Evolutionary conservation across 768 basidiomycete genomes (phyloP).

Genomic region (Wakefieldia striispora): DNA sequence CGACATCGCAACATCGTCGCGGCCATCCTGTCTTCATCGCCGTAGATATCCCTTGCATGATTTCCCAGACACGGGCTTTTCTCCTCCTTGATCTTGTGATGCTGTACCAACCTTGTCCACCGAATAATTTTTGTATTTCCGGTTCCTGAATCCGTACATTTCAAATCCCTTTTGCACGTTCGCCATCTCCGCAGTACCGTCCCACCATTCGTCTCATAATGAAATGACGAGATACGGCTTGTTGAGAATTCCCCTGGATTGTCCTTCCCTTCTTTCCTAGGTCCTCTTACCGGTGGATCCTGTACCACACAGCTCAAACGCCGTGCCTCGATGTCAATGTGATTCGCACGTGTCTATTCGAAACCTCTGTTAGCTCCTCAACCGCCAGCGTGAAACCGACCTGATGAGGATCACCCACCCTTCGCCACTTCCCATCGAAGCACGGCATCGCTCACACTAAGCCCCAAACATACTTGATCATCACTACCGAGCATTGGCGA

Average conservation of each 20-base stretch:
- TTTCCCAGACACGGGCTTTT: neutral
- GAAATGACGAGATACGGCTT: constrained; percentile 26
- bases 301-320: constrained; percentile 20
- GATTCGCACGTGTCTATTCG: constrained; percentile 21
- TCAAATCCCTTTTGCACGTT: too few relatives aligned
- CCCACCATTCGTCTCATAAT: constrained; percentile 12
- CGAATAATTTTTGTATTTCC: too few relatives aligned
- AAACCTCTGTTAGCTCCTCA: neutral
- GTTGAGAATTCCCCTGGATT: constrained; percentile 19
- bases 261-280: constrained; percentile 28
- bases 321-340: constrained; percentile 13
- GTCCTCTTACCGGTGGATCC: constrained; percentile 25
- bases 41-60: neutral
- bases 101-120: constrained; percentile 9
- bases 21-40: neutral
- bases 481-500: neutral
- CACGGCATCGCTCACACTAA: constrained; percentile 9
- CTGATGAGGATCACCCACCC: constrained; percentile 18
- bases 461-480: constrained; percentile 1
- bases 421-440: constrained; percentile 1
- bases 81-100: constrained; percentile 12
- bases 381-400: constrained; percentile 10
- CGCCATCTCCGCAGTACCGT: constrained; percentile 29
- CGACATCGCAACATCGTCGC: constrained; percentile 11
- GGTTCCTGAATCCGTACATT: constrained; percentile 4